Evolutionary conservation across 179 eudicot genomes (phyloP).

Genomic region (Dionaea muscipula): DNA sequence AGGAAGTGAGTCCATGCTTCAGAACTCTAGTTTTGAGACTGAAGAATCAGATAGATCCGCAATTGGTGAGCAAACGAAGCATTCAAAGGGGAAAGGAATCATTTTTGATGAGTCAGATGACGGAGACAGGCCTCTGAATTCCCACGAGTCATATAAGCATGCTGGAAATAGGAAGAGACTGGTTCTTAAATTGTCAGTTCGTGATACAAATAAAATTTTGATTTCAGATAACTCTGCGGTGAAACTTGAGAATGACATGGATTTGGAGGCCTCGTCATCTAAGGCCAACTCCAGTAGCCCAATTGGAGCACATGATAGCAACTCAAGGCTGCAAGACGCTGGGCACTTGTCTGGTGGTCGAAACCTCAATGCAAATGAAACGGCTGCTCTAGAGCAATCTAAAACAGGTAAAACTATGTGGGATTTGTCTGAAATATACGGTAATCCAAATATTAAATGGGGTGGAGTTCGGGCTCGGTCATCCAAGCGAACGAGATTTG

Average conservation of each 20-base stretch:
- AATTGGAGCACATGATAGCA: conserved; percentile 17
- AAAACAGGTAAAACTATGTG: conserved; percentile 9
- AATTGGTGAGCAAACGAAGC: conserved; percentile 27
- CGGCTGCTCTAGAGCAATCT: conserved; percentile 16
- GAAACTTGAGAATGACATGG: conserved; percentile 21
- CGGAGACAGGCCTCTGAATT: conserved; percentile 21
- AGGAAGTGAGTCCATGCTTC: conserved; percentile 58
- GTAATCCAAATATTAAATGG: conserved; percentile 42
- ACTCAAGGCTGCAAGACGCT: conserved; percentile 11
- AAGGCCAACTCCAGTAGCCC: conserved; percentile 16
- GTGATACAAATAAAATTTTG: conserved; percentile 29
- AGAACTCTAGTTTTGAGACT: conserved; percentile 40
- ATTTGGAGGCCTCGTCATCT: conserved; percentile 36
- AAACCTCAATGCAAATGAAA: conserved; percentile 15
- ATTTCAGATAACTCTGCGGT: conserved; percentile 14
- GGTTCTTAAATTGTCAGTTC: conserved; percentile 51
- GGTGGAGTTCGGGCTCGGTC: conserved; percentile 74
- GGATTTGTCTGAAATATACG: conserved; percentile 34
- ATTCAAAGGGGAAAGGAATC: conserved; percentile 61
- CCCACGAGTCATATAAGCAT: conserved; percentile 27
- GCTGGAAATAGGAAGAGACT: conserved; percentile 39
- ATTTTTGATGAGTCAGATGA: conserved; percentile 38
- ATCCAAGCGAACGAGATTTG: conserved; percentile 47
- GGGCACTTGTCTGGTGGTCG: conserved; percentile 8
- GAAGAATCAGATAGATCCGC: conserved; percentile 61